Conservation (phyloP, 768 basidiomycete species). For the Calocera cornea region DNA sequence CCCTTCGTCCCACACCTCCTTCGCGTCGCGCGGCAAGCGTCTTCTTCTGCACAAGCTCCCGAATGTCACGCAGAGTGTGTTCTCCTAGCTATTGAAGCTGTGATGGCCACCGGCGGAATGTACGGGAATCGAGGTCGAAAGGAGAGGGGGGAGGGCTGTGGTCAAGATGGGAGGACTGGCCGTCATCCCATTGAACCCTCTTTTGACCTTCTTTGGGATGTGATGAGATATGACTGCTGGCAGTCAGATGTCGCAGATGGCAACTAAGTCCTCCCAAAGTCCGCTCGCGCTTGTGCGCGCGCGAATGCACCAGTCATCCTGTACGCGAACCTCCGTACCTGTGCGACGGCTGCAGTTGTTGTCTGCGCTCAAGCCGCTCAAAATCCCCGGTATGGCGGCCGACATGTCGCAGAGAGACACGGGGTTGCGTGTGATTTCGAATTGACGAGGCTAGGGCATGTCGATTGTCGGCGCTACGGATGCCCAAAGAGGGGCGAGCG, state of each 20-base stretch:
- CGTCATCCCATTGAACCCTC: not conserved
- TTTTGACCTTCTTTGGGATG: not conserved
- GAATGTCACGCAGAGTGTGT: not conserved
- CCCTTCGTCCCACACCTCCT: not conserved
- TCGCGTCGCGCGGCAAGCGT: not conserved
- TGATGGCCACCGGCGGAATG: not conserved
- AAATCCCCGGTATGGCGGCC: not conserved
- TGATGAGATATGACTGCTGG: conserved; percentile 1
- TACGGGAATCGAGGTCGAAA: not conserved
- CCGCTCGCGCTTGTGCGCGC: not conserved
- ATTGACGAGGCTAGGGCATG: not conserved
- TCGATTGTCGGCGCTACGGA: not conserved
- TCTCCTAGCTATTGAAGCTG: conserved; percentile 1
- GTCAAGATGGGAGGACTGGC: not conserved
- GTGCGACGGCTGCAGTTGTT: not conserved
- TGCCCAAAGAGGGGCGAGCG: not conserved
- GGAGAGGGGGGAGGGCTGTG: not conserved
- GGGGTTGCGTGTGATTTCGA: not conserved
- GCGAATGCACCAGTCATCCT: not conserved
- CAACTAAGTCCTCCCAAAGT: conserved; percentile 4
- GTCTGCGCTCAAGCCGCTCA: not conserved
- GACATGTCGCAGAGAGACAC: not conserved
- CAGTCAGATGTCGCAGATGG: not conserved
- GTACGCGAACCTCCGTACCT: not conserved
- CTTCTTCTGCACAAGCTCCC: conserved; percentile 1